phyloP scores from a whole-genome alignment of 768 basidiomycete genomes.

The Roridomyces roridus region DNA sequence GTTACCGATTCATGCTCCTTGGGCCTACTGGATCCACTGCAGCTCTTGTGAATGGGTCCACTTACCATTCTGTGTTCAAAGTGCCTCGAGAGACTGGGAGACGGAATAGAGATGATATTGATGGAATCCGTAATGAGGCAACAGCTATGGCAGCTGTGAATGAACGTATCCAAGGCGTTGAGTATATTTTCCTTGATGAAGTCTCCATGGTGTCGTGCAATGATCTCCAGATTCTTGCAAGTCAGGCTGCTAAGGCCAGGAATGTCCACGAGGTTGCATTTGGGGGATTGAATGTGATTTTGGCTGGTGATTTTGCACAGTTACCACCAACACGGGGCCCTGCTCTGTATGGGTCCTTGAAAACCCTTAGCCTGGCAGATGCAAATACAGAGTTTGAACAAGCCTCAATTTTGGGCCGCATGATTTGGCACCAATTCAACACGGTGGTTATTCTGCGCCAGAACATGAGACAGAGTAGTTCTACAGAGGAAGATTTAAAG shows the following conservation, averaged over 20 bases:
- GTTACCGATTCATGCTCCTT: conserved; percentile 28
- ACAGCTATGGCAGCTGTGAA: neutral
- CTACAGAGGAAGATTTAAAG: conserved; percentile 31
- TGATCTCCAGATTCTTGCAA: conserved; percentile 31
- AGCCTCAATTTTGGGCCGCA: too few relatives aligned
- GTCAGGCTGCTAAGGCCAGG: conserved; percentile 24
- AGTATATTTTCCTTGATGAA: conserved; percentile 44
- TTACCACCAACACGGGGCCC: too few relatives aligned
- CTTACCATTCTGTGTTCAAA: conserved; percentile 37
- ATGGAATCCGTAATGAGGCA: neutral
- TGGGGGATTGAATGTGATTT: conserved; percentile 37
- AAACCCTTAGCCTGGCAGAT: too few relatives aligned
- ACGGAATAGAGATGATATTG: neutral
- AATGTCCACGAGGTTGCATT: conserved; percentile 24
- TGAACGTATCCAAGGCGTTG: conserved; percentile 25
- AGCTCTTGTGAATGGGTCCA: conserved; percentile 38
- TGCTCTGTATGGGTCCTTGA: too few relatives aligned
- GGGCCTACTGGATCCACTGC: conserved; percentile 43
- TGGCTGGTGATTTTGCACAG: too few relatives aligned
- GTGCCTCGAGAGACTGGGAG: neutral
- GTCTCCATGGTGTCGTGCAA: conserved; percentile 40
- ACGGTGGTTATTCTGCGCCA: conserved; percentile 40
- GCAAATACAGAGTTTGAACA: too few relatives aligned
- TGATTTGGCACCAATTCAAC: too few relatives aligned
- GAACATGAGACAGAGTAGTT: conserved; percentile 40